phyloP scores from a whole-genome alignment of 306 rosid genomes.

The Inga laurina region DNA sequence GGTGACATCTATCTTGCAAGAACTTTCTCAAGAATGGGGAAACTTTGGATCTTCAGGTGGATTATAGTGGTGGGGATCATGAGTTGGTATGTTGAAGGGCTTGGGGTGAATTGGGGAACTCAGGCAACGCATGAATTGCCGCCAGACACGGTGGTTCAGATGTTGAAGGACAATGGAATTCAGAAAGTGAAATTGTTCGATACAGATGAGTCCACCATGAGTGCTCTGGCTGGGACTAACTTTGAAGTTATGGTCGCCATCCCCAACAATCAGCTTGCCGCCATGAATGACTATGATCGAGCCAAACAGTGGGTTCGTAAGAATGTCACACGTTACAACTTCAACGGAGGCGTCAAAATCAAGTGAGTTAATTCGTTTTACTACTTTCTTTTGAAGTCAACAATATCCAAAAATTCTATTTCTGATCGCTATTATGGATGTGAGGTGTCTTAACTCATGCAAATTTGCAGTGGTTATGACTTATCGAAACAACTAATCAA shows the following conservation, averaged over 20 bases:
- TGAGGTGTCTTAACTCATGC: not conserved
- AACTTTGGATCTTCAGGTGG: constrained; percentile 43
- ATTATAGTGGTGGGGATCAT: constrained; percentile 39
- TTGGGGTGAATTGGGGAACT: constrained; percentile 98
- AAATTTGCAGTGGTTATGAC: not conserved
- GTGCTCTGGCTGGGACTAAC: constrained; percentile 69
- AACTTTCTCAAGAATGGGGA: constrained; percentile 27
- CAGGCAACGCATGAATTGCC: constrained; percentile 75
- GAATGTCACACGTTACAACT: constrained; percentile 70
- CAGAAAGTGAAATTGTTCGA: constrained; percentile 88
- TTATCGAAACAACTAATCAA: not conserved
- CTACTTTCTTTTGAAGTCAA: not conserved
- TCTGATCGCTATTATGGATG: not conserved
- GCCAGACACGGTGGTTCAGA: constrained; percentile 69
- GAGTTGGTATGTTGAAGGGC: constrained; percentile 59
- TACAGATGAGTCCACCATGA: constrained; percentile 63
- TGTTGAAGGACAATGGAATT: constrained; percentile 87
- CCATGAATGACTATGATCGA: constrained; percentile 59
- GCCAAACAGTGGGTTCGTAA: constrained; percentile 83
- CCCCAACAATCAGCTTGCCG: constrained; percentile 75
- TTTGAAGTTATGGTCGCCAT: constrained; percentile 92
- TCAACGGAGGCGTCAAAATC: constrained; percentile 76
- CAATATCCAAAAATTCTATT: not conserved
- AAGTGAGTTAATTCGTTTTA: constrained; percentile 50
- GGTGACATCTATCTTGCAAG: not conserved